phyloP scores from a whole-genome alignment of 176 grass and related monocot genomes.

The Carex myosuroides region DNA sequence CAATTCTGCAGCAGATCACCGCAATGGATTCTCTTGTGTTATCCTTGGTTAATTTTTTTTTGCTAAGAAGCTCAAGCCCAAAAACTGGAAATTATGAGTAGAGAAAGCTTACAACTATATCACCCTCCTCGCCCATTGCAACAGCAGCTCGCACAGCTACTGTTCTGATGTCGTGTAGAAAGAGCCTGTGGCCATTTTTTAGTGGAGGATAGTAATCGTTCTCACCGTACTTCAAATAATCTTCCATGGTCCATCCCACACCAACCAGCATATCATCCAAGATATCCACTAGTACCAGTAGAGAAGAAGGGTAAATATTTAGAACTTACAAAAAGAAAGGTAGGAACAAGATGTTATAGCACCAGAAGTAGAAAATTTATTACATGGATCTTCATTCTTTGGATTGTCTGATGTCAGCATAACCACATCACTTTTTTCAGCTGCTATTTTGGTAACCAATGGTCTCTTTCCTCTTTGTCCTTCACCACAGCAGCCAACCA shows the following conservation, averaged over 20 bases:
- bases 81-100: not conserved
- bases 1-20: not conserved
- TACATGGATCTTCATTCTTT: conserved; percentile 89
- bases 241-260: conserved; percentile 93
- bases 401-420: conserved; percentile 98
- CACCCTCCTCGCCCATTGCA: conserved; percentile 94
- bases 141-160: conserved; percentile 86
- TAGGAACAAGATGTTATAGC: conserved; percentile 13
- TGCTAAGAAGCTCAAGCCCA: not conserved
- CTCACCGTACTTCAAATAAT: conserved; percentile 84
- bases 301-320: conserved; percentile 8
- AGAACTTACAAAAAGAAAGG: conserved; percentile 21
- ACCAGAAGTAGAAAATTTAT: not conserved
- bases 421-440: conserved; percentile 97
- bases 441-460: conserved; percentile 77
- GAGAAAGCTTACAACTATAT: conserved; percentile 75
- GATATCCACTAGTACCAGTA: conserved; percentile 70
- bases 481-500: conserved; percentile 90
- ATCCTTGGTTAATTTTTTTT: not conserved
- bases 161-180: conserved; percentile 88
- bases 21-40: not conserved
- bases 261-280: conserved; percentile 96
- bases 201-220: conserved; percentile 98
- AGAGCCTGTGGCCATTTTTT: conserved; percentile 84
- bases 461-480: conserved; percentile 91